Evolutionary conservation across 176 grass and related monocot species (phyloP), one percentile per base, ranked within the genome.

Genomic region (Metroxylon sagu): DNA sequence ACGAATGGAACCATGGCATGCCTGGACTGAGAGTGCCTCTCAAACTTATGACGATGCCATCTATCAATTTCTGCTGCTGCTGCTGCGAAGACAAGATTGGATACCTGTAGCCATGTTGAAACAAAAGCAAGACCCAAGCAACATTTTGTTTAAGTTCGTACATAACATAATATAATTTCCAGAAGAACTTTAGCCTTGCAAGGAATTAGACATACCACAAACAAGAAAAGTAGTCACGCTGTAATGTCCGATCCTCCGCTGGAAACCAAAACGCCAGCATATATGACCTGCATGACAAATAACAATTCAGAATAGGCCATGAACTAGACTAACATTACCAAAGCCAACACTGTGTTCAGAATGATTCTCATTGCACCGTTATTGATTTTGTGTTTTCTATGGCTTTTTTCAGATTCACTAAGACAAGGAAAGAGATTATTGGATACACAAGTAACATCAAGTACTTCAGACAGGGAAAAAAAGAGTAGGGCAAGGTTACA

Each of bases 11-110:
- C 85, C 27, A 90, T 87, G 5, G 92, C 92, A 35, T 73, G 80
- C 6, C 80, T 76, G 58, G 39, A 79, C 57, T 73, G 57, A 35
- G 92, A 80, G 65, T 96, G 90, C 56, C 85, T 77, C 49, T 96
- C 91, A 72, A 96, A 96, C 48, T 96, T 96, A 48, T 85, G 77
- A 67, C 77, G 76, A 29, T 96, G 90, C 86, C 86, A 96, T 77
- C 68, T 85, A 67, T 96, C 86, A 43, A 80, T 96, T 80, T 96
- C 68, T 53, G 74, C 72, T 3, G 86, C 92, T 29, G 83, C 83
- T n/a, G n/a, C n/a, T n/a, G n/a, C n/a, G 69, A 90, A 88, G 4
- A 71, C 77, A 39, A 96, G 29, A 31, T 96, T 96, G 39, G 80
- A 66, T 74, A 86, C 85, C 92, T 90, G 83, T 64, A 43, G 19